Percentiles rank a stretch among this genome's conserved stretches.
phyloP scores from a whole-genome alignment of 306 rosid species.

The Sindora glabra region DNA sequence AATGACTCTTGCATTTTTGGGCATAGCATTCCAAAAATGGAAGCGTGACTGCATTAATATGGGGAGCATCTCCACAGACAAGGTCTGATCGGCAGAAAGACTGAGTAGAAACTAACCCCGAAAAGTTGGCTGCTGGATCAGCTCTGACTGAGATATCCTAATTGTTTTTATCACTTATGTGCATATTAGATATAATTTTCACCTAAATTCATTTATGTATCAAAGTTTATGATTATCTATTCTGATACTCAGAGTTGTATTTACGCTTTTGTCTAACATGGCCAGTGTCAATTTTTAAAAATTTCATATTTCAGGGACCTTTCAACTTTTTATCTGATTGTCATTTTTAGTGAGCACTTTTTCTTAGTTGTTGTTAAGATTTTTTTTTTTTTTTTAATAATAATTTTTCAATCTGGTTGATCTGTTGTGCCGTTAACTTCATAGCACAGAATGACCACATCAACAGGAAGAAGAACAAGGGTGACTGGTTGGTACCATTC shows the following conservation, averaged over 20 bases:
- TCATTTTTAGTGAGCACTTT: not conserved
- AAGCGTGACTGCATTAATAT: conserved; percentile 72
- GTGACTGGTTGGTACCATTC: conserved; percentile 99
- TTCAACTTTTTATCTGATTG: not conserved
- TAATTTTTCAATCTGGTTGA: too few species aligned
- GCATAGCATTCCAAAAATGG: conserved; percentile 67
- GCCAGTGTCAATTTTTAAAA: not conserved
- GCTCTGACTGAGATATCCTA: conserved; percentile 92
- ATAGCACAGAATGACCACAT: conserved; percentile 59
- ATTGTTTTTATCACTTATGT: not conserved
- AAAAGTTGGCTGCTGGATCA: conserved; percentile 93
- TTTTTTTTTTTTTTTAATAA: too few species aligned
- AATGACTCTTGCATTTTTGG: conserved; percentile 5
- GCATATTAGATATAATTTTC: conserved; percentile 1
- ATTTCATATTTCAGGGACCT: not conserved
- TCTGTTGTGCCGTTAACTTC: conserved; percentile 45
- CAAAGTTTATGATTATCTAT: not conserved
- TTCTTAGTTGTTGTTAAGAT: not conserved
- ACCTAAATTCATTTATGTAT: not conserved
- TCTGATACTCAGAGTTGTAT: not conserved
- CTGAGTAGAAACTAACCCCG: conserved; percentile 95
- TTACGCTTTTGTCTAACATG: not conserved
- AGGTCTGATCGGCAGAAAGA: conserved; percentile 92
- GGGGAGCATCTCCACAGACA: conserved; percentile 98
- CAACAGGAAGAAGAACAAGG: conserved; percentile 74